phyloP scores from a whole-genome alignment of 192 early-diverging fungal species.

The Coemansia sp. region DNA sequence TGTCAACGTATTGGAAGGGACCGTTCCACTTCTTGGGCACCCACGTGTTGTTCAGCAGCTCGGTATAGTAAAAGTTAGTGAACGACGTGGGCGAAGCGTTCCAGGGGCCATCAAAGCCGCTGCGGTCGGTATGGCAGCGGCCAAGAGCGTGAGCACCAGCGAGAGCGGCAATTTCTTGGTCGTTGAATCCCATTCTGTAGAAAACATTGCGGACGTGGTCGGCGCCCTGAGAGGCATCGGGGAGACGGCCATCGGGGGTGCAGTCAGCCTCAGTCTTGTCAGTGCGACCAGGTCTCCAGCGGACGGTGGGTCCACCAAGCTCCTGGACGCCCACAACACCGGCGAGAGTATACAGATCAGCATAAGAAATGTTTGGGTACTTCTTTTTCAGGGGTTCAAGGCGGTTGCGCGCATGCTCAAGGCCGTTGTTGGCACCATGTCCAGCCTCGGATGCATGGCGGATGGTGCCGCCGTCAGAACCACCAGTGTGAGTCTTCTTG shows the following conservation, averaged over 20 bases:
- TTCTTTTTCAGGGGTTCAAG: conserved; percentile 76
- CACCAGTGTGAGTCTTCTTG: conserved; percentile 63
- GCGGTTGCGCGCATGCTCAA: conserved; percentile 66
- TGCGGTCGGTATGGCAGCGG: conserved; percentile 71
- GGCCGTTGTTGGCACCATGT: conserved; percentile 75
- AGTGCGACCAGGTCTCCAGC: conserved; percentile 70
- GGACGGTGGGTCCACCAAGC: conserved; percentile 71
- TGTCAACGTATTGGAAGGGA: conserved; percentile 85
- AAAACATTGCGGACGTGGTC: conserved; percentile 75
- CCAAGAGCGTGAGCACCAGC: conserved; percentile 75
- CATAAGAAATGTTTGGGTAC: conserved; percentile 80
- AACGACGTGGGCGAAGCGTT: conserved; percentile 83
- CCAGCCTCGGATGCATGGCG: conserved; percentile 62
- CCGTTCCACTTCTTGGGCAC: conserved; percentile 77
- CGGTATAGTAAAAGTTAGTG: conserved; percentile 86
- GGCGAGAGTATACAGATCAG: conserved; percentile 78
- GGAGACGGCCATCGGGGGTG: conserved; percentile 76
- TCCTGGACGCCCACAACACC: conserved; percentile 77
- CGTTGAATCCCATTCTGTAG: conserved; percentile 78
- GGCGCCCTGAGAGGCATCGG: conserved; percentile 65
- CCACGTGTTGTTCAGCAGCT: conserved; percentile 78
- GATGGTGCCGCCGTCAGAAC: conserved; percentile 76
- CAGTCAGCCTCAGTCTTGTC: conserved; percentile 47
- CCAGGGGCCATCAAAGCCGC: conserved; percentile 88
- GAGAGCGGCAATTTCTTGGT: conserved; percentile 82